Conservation (phyloP, 768 basidiomycete genomes). For the Polyporus arcularius region DNA sequence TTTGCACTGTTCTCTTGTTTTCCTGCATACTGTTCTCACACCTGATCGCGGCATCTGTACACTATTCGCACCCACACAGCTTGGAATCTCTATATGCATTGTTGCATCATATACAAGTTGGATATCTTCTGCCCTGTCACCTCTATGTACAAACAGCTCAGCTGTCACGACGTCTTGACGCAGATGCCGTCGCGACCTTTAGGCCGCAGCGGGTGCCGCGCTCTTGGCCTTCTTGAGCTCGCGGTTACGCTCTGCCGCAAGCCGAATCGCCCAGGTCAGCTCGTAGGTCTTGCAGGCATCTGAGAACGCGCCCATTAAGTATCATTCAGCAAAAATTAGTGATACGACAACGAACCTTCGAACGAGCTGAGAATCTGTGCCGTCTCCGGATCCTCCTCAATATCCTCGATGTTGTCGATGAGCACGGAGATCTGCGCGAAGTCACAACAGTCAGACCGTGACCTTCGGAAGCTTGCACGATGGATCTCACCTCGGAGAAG, state of each 20-base stretch:
- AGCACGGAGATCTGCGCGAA: slow-evolving; percentile 66
- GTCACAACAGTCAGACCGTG: neutral
- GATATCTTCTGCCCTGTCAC: neutral
- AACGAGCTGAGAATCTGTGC: slow-evolving; percentile 81
- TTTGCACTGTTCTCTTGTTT: neutral
- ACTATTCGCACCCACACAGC: neutral
- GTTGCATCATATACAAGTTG: neutral
- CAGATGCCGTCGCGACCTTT: neutral
- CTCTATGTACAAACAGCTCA: neutral
- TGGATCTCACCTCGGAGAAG: slow-evolving; percentile 72
- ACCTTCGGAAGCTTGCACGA: too few species aligned
- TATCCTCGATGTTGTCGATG: slow-evolving; percentile 87
- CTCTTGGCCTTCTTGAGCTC: slow-evolving; percentile 19
- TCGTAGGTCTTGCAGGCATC: slow-evolving; percentile 89
- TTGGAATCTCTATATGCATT: neutral
- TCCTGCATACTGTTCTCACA: neutral
- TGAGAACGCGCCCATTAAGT: slow-evolving; percentile 28
- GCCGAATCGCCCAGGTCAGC: slow-evolving; percentile 91
- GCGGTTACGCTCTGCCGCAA: slow-evolving; percentile 71
- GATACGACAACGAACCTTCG: slow-evolving; percentile 58
- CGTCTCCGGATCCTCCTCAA: slow-evolving; percentile 82
- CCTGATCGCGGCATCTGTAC: neutral
- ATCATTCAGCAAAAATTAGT: neutral
- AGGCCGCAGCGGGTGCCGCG: neutral
- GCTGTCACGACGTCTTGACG: too few species aligned